These are phyloP conservation scores for Talaromyces sp. DNA, from an alignment of 2,329 filamentous ascomycete genomes.

Conservation along the genomic window DNA sequence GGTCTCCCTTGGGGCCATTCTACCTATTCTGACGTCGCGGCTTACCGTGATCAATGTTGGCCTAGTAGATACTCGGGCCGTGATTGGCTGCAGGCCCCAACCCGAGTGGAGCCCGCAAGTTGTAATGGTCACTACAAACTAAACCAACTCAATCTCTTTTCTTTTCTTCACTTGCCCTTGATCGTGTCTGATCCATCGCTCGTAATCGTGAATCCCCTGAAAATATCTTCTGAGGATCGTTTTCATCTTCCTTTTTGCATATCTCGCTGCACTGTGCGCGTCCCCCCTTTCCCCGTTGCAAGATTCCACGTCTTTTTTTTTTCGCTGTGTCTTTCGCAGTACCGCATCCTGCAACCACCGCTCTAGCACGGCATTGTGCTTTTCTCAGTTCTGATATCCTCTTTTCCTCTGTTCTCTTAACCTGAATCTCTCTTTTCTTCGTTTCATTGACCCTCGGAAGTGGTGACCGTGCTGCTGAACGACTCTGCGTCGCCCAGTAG, in stretches of 20 bases:
- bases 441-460: conserved; percentile 4
- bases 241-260: conserved; percentile 8
- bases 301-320: conserved; percentile 2
- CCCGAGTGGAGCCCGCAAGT: conserved; percentile 12
- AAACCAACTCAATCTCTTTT: conserved; percentile 31
- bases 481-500: conserved; percentile 16
- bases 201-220: conserved; percentile 11
- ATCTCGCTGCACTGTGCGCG: background rate
- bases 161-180: conserved; percentile 2
- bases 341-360: background rate
- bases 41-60: conserved; percentile 6
- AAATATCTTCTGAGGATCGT: background rate
- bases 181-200: conserved; percentile 4
- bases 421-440: conserved; percentile 4
- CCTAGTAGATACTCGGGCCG: background rate
- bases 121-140: conserved; percentile 26
- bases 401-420: conserved; percentile 1
- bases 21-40: conserved; percentile 2
- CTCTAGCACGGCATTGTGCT: conserved; percentile 1
- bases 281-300: background rate
- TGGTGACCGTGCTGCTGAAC: conserved; percentile 15
- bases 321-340: conserved; percentile 5
- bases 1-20: background rate
- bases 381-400: background rate
- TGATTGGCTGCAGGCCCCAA: conserved; percentile 12